Base-by-base conservation (phyloP, 2,329 filamentous ascomycete species). In the Cyphellophora europaea region DNA sequence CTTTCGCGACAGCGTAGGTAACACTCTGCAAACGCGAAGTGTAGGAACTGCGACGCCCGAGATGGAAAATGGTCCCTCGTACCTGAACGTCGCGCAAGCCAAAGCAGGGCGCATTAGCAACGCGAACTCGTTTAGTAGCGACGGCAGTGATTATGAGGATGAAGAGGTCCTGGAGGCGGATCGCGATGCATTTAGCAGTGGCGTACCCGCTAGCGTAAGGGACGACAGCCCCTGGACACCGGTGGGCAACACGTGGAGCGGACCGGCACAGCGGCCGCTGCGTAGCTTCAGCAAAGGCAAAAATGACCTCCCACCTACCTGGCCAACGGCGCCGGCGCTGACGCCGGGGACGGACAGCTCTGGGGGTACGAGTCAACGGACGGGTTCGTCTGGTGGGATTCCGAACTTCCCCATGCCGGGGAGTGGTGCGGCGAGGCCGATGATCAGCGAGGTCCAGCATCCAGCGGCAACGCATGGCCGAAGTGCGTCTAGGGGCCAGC, bases 71-170 rank as follows among this genome's bases (percentile, higher is more conserved):
- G 41, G 54, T 2, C 43, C 53, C 5, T 42, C 50, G 2, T 45
- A 50, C 19, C n/a, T 8, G 8, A n/a, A 8, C 21, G 21, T n/a
- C 21, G 21, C 21, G n/a, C 8, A 8, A n/a, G 8, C 21, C 21
- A 25, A 25, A 25, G n/a, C 57, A 3, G 63, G 60, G 10, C 58
- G 58, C 14, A 65, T 66, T 14, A 65, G 62, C 10, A 62, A 53
- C 30, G 62, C 53, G 4, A 54, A 58, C 40, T 63, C 63, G 5
- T 48, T 59, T 27, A 63, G 60, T 33, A 41, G 58, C 8, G 53
- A 57, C 14, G 57, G 54, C 27, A 42, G 56, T 11, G 49, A 54
- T 15, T 48, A 49, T 32, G 47, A 50, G 35, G 48, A 49, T 19
- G 49, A 56, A 5, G 42, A 36, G 11, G 32, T 44, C 11, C 43